Conservation (phyloP, 2,329 filamentous ascomycete genomes). For the Aspergillus luchuensis region DNA sequence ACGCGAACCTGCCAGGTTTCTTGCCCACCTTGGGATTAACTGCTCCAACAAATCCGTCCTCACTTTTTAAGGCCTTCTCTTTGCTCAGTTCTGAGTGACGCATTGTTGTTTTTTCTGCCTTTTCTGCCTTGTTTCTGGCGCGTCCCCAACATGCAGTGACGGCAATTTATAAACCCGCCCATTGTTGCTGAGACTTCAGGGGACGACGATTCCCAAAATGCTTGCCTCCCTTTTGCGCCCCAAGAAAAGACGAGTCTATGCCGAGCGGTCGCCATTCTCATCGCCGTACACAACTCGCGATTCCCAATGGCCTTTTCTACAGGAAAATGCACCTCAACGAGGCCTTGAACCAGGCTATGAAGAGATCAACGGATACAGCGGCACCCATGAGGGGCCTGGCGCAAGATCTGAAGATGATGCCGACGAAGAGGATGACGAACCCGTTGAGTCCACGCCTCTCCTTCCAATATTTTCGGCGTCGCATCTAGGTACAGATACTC, state of each 20-base stretch:
- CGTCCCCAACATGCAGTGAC: conserved; percentile 11
- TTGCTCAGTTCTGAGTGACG: neutral
- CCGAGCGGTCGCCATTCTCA: conserved; percentile 32
- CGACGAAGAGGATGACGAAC: conserved; percentile 48
- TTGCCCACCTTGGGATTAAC: neutral
- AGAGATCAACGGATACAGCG: conserved; percentile 24
- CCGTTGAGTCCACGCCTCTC: conserved; percentile 53
- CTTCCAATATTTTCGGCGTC: conserved; percentile 79
- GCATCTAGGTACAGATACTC: conserved; percentile 64
- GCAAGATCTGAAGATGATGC: conserved; percentile 44
- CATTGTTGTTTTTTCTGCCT: neutral
- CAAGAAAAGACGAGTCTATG: conserved; percentile 30
- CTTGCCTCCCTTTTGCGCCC: conserved; percentile 36
- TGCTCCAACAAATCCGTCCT: neutral
- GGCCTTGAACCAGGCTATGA: conserved; percentile 19
- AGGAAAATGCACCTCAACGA: conserved; percentile 10
- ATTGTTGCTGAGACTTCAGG: neutral
- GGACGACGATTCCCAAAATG: conserved; percentile 23
- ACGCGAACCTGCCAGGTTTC: conserved; percentile 9
- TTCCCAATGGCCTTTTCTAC: conserved; percentile 24
- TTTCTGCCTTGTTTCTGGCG: neutral
- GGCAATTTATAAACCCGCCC: neutral
- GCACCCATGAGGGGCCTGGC: conserved; percentile 39
- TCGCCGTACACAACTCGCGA: conserved; percentile 31
- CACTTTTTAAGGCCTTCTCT: neutral